Evolutionary conservation across 371 early-diverging fungal species (phyloP), one percentile per base, ranked within the genome.

Genomic region (Lichtheimia corymbifera): DNA sequence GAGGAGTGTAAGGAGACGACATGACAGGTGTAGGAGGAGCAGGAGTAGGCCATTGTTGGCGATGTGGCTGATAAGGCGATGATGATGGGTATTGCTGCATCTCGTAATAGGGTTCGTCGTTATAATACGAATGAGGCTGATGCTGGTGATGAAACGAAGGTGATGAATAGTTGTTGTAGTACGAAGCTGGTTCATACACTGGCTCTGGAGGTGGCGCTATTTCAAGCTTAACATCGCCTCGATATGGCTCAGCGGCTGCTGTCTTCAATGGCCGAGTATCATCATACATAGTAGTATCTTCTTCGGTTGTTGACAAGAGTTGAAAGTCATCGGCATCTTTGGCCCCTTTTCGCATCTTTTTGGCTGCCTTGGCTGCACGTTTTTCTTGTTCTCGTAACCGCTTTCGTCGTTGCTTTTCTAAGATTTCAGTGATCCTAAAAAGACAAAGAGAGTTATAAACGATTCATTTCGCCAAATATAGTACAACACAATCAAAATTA

Each of bases 361-460:
- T 66, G 14, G 60, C 62, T n/a, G 42, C 58, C 5, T 60, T 66
- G n/a, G 53, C 42, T 45, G 44, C 56, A 18, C 66, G 52, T 50
- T 70, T 71, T 17, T 74, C 71, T 30, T 61, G 53, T 18, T 67
- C 65, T 25, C 53, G 58, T 9, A 74, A 15, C 13, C 77, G 66
- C 18, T 67, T 72, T 30, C 66, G 63, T 22, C 67, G 64, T 28
- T 77, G 78, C 35, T 73, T 77, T 35, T 72, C 68, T 2, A 77
- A 44, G 1, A 77, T 22, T 49, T 77, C 74, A 17, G 70, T 47
- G 41, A 77, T 77, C 14, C 75, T 74, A 17, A 18, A 15, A 7
- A 43, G 12, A 43, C 18, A 45, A 4, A 28, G 28, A 28, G 28
- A 35, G 5, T 35, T 11, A 35, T 35, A 35, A 35, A 35, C 35